Conservation (phyloP, 1,284 basidiomycete species). For the Neonothopanus nambi region DNA sequence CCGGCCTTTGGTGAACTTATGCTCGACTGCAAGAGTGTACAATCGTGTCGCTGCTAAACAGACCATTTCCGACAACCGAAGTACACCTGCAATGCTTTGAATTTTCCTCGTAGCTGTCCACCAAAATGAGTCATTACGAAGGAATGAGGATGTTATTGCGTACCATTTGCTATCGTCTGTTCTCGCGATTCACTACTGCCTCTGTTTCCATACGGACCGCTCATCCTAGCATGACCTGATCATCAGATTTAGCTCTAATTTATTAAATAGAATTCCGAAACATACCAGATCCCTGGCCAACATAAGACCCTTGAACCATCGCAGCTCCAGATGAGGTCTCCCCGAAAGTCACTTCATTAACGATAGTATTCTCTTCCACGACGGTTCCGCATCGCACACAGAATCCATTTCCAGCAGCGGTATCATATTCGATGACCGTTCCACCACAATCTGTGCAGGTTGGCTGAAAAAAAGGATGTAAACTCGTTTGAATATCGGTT, state of each 20-base stretch:
- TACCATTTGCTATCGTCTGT: constrained; percentile 87
- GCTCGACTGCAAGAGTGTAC: constrained; percentile 92
- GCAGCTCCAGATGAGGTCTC: constrained; percentile 92
- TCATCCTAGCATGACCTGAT: constrained; percentile 76
- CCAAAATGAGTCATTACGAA: neutral
- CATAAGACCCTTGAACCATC: constrained; percentile 93
- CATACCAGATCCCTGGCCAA: constrained; percentile 91
- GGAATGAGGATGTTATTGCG: constrained; percentile 23
- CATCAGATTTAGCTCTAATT: constrained; percentile 11
- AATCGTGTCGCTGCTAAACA: constrained; percentile 83
- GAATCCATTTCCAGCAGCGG: constrained; percentile 79
- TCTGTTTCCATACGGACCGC: constrained; percentile 77
- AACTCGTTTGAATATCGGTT: too few species aligned
- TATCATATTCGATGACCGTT: constrained; percentile 79
- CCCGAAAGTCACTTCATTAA: constrained; percentile 92
- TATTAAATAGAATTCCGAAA: constrained; percentile 21
- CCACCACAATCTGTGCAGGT: constrained; percentile 62
- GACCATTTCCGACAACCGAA: constrained; percentile 81
- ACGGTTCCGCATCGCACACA: constrained; percentile 87
- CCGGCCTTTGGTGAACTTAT: constrained; percentile 92
- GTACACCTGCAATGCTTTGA: constrained; percentile 74
- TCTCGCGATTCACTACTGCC: constrained; percentile 80
- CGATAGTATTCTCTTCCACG: constrained; percentile 92
- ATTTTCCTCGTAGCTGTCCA: constrained; percentile 79
- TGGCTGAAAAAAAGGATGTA: constrained; percentile 4